These are phyloP conservation scores for Corynascus novoguineensis DNA, from an alignment of 495 filamentous ascomycete genomes.

Conservation along the genomic window DNA sequence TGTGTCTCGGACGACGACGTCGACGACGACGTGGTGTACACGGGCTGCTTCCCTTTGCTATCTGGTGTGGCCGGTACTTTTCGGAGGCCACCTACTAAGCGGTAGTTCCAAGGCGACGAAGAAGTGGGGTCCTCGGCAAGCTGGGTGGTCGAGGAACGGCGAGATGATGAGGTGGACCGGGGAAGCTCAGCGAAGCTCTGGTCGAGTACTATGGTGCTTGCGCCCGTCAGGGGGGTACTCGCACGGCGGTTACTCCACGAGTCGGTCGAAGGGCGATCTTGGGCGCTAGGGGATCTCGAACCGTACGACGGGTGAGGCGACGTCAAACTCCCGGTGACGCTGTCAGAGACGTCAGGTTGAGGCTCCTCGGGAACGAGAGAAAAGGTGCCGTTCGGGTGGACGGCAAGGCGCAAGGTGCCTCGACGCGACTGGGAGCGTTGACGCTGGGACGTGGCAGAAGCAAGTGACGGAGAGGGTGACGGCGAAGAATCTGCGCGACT, in stretches of 20 bases:
- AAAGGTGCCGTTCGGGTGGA: conserved; percentile 48
- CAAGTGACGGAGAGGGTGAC: conserved; percentile 14
- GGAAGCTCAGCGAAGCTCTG: conserved; percentile 32
- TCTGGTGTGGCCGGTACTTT: conserved; percentile 49
- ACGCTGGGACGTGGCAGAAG: conserved; percentile 15
- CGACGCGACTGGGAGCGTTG: conserved; percentile 35
- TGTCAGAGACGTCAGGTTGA: conserved; percentile 20
- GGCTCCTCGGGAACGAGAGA: conserved; percentile 33
- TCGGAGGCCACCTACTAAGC: conserved; percentile 50
- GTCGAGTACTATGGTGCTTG: conserved; percentile 38
- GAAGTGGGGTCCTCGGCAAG: conserved; percentile 39
- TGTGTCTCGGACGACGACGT: conserved; percentile 26
- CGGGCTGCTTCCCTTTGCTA: conserved; percentile 38
- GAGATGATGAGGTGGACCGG: conserved; percentile 27
- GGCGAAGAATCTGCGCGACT: conserved; percentile 16
- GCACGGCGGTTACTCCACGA: conserved; percentile 41
- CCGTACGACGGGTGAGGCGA: conserved; percentile 34
- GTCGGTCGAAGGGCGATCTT: conserved; percentile 42
- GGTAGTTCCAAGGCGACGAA: conserved; percentile 48
- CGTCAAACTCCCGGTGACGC: conserved; percentile 25
- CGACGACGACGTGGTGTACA: conserved; percentile 22
- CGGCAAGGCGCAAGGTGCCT: conserved; percentile 32
- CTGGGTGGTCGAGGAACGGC: conserved; percentile 31
- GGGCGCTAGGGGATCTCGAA: conserved; percentile 38
- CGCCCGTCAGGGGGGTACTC: conserved; percentile 37